A percentile compares a stretch with the other conserved stretches of the same genome.
These are phyloP conservation scores for Novakomyces olei DNA, from an alignment of 805 yeast species.

Conservation along the genomic window DNA sequence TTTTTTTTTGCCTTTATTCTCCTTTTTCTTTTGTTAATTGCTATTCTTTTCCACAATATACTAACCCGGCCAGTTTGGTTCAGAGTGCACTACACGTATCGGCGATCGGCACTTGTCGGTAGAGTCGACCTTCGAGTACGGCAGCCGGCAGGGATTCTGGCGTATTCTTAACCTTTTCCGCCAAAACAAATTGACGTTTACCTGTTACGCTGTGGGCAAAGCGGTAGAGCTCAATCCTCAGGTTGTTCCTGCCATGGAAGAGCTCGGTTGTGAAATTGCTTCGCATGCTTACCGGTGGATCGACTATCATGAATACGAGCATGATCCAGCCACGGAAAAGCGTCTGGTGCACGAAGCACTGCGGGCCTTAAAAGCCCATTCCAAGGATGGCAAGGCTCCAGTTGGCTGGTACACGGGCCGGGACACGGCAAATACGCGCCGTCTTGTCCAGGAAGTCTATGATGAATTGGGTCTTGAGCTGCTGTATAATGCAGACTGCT, in stretches of 20 bases:
- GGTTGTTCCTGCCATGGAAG: slow-evolving; percentile 17
- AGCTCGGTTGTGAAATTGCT: slow-evolving; percentile 21
- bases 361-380: slow-evolving; percentile 14
- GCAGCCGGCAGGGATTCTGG: slow-evolving; percentile 18
- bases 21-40: background rate
- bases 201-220: slow-evolving; percentile 20
- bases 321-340: too few species aligned
- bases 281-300: slow-evolving; percentile 21
- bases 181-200: slow-evolving; percentile 16
- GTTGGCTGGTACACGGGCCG: slow-evolving; percentile 21
- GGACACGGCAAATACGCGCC: slow-evolving; percentile 15
- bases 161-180: slow-evolving; percentile 17
- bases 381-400: slow-evolving; percentile 16
- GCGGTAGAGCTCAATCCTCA: slow-evolving; percentile 18
- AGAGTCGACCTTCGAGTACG: slow-evolving; percentile 18
- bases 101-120: slow-evolving; percentile 13
- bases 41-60: slow-evolving; percentile 9
- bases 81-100: slow-evolving; percentile 9
- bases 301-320: slow-evolving; percentile 17
- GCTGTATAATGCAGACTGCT: slow-evolving; percentile 19
- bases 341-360: slow-evolving; percentile 17
- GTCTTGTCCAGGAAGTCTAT: slow-evolving; percentile 18
- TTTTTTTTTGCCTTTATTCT: slow-evolving; percentile 5
- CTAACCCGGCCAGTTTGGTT: slow-evolving; percentile 9
- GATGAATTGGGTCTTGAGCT: slow-evolving; percentile 14